Conservation (phyloP, 805 yeast genomes). For the Wickerhamomyces bovis region DNA sequence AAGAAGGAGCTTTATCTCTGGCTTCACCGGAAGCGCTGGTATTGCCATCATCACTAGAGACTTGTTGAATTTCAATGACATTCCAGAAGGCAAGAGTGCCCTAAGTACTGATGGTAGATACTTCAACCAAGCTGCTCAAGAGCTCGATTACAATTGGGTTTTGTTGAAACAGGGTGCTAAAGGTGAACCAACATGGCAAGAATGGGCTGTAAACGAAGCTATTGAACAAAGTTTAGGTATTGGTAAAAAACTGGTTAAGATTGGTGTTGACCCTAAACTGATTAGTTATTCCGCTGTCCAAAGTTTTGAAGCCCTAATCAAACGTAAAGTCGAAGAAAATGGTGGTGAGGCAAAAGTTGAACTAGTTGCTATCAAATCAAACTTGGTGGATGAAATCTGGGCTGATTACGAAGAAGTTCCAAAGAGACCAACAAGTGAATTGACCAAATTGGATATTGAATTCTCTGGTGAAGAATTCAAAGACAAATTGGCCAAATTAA, state of each 20-base stretch:
- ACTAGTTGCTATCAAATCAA: slow-evolving; percentile 48
- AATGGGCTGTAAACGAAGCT: slow-evolving; percentile 62
- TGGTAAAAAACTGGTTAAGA: slow-evolving; percentile 38
- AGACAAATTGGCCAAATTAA: slow-evolving; percentile 49
- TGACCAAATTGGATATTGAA: slow-evolving; percentile 44
- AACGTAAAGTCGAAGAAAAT: slow-evolving; percentile 20
- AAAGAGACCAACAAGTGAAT: slow-evolving; percentile 40
- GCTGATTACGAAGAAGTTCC: slow-evolving; percentile 59
- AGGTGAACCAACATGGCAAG: slow-evolving; percentile 74
- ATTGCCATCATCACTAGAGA: slow-evolving; percentile 71
- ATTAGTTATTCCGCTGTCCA: slow-evolving; percentile 41
- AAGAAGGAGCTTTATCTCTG: slow-evolving; percentile 76
- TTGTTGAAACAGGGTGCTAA: slow-evolving; percentile 72
- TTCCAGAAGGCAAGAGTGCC: slow-evolving; percentile 60
- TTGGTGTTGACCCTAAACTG: slow-evolving; percentile 82
- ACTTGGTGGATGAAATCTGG: slow-evolving; percentile 78
- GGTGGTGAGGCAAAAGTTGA: slow-evolving; percentile 32
- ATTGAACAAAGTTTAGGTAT: slow-evolving; percentile 35
- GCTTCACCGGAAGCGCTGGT: slow-evolving; percentile 93
- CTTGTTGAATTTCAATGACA: slow-evolving; percentile 33
- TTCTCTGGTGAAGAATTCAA: slow-evolving; percentile 60
- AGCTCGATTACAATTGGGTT: slow-evolving; percentile 74
- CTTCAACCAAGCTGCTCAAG: slow-evolving; percentile 82
- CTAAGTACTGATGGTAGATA: slow-evolving; percentile 93
- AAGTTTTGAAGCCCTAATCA: slow-evolving; percentile 25